Base-by-base conservation (phyloP, 2,329 filamentous ascomycete species). In the Monosporascus ibericus region DNA sequence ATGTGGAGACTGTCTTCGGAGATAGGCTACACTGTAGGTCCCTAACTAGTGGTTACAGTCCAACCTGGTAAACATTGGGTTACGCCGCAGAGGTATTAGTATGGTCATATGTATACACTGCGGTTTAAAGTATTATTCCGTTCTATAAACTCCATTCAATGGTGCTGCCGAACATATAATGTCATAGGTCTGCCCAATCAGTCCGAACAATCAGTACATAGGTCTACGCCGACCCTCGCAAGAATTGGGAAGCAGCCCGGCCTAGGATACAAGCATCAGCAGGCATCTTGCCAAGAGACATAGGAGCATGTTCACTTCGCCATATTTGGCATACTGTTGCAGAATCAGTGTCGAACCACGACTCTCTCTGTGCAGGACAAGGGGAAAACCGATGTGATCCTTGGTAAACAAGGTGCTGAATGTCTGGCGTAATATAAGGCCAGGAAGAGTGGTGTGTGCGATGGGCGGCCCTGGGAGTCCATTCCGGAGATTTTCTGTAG, bases 321-420 rank as follows among this genome's bases (percentile, higher is more conserved):
- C 48, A 50, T 51, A 50, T 46, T 48, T 48, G 50, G 48, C 46
- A 47, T 60, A 59, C 58, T 63, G 58, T 57, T 58, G 60, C 60
- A 64, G 52, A 63, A 65, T 65, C 62, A 65, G 63, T 59, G 58
- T 60, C 55, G 58, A 60, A 58, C 59, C 57, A 58, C 14, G 55
- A 24, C 53, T 47, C 56, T 60, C 55, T 53, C 51, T 58, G 57
- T 58, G 55, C 52, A 55, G 52, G 52, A 49, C 48, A 56, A 56
- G 52, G 54, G 55, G 59, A 48, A 49, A 53, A 55, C 52, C 52
- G 58, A 54, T 54, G 55, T 52, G 49, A 51, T 54, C 57, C 54
- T 52, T 58, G 50, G 48, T 57, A 47, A 55, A 49, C 22, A 52
- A 49, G 59, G 53, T 52, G 59, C 47, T 49, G 40, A 50, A 52